A percentile compares a stretch with the other conserved stretches of the same genome.
phyloP scores from a whole-genome alignment of 2,329 filamentous ascomycete genomes.

The Trichoderma sp. region DNA sequence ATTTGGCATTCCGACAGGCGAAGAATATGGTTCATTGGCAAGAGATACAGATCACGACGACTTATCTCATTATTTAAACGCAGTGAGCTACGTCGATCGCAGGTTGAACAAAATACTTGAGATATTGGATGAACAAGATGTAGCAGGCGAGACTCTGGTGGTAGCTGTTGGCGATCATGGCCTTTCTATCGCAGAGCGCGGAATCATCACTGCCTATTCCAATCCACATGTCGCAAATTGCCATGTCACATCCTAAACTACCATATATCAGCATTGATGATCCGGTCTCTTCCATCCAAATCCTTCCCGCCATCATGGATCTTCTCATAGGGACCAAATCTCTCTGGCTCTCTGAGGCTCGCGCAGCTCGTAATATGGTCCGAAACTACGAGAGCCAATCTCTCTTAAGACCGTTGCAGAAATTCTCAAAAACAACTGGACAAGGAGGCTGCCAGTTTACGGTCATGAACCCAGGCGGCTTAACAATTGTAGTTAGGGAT shows the following conservation, averaged over 20 bases:
- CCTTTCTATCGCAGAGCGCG: constrained; percentile 33
- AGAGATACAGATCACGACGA: constrained; percentile 28
- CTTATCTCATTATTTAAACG: constrained; percentile 34
- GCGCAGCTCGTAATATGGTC: constrained; percentile 31
- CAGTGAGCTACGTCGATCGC: constrained; percentile 31
- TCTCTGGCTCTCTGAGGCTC: constrained; percentile 28
- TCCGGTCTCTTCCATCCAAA: constrained; percentile 33
- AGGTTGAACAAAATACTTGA: constrained; percentile 34
- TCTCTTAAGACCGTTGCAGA: constrained; percentile 28
- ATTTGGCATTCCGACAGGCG: constrained; percentile 26
- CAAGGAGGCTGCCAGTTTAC: constrained; percentile 27
- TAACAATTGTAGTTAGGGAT: constrained; percentile 25
- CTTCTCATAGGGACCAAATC: constrained; percentile 35
- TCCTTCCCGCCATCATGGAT: constrained; percentile 36
- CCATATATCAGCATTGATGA: constrained; percentile 32
- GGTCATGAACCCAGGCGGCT: constrained; percentile 29
- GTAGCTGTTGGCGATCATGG: constrained; percentile 38
- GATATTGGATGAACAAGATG: constrained; percentile 31
- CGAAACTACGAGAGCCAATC: constrained; percentile 37
- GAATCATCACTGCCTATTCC: constrained; percentile 32
- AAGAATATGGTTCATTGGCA: constrained; percentile 23
- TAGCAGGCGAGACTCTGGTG: constrained; percentile 35
- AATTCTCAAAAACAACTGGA: not conserved
- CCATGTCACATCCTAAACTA: constrained; percentile 34
- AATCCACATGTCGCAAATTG: constrained; percentile 34